A percentile compares a stretch with the other conserved stretches of the same genome.
Conservation (phyloP, 805 yeast genomes). For the Lipomyces chichibuensis region DNA sequence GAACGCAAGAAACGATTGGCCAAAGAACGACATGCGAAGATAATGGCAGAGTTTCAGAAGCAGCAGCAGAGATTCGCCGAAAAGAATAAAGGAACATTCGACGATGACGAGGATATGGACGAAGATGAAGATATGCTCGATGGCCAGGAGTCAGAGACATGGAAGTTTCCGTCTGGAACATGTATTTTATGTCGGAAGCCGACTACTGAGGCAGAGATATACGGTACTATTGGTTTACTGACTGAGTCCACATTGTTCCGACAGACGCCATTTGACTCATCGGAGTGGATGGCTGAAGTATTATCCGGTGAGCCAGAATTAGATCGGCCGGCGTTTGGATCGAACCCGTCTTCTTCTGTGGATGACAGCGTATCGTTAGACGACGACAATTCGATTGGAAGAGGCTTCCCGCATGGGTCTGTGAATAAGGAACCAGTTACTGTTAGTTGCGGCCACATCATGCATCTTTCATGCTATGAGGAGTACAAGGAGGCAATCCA, state of each 20-base stretch:
- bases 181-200: slow-evolving; percentile 86
- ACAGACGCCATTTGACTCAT: slow-evolving; percentile 62
- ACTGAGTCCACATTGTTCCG: slow-evolving; percentile 63
- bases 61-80: slow-evolving; percentile 79
- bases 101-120: slow-evolving; percentile 48
- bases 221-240: slow-evolving; percentile 72
- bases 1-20: slow-evolving; percentile 71
- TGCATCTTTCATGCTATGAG: slow-evolving; percentile 79
- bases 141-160: slow-evolving; percentile 41
- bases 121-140: slow-evolving; percentile 26
- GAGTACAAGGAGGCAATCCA: slow-evolving; percentile 62
- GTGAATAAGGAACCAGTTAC: slow-evolving; percentile 47
- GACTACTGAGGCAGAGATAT: slow-evolving; percentile 62
- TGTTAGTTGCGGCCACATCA: slow-evolving; percentile 90
- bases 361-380: slow-evolving; percentile 34
- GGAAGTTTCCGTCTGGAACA: slow-evolving; percentile 73
- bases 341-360: neutral
- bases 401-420: slow-evolving; percentile 59
- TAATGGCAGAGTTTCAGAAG: slow-evolving; percentile 75
- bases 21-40: slow-evolving; percentile 65
- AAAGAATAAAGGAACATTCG: slow-evolving; percentile 48
- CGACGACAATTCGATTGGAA: slow-evolving; percentile 59
- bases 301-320: slow-evolving; percentile 43
- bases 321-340: slow-evolving; percentile 32
- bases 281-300: slow-evolving; percentile 67